Evolutionary conservation across 192 early-diverging fungal species (phyloP), one percentile per base, ranked within the genome.

Genomic region (Linnemannia hyalina): DNA sequence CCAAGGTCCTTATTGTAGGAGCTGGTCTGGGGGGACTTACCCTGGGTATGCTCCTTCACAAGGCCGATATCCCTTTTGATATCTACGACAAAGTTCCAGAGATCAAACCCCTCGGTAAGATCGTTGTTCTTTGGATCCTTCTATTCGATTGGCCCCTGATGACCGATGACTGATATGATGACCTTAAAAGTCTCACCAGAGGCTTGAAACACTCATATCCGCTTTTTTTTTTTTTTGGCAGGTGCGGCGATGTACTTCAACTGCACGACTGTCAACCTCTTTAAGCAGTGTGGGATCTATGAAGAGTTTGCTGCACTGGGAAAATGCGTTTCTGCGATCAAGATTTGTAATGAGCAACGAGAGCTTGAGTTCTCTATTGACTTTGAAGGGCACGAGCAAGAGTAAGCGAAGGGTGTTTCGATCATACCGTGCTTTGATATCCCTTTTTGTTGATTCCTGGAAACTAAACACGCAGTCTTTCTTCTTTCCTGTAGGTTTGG

Each of bases 251-350:
- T 57, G 55, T 57, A 57, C n/a, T 57, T 57, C n/a, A 57, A 57
- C 9, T 57, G 55, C n/a, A 57, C 55, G 1, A 57, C 55, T 23
- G 55, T 23, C 23, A 57, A 26, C 7, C 15, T 68, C 26, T 77
- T 77, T 38, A 38, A 79, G 11, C 77, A 79, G 38, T 20, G 71
- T 11, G 77, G 77, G 4, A 55, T 79, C 40, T 71, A 40, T 32
- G 70, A 71, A 22, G 77, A 79, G 15, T 79, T 79, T 68, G 15
- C 41, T 6, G 35, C 57, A 6, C 32, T 69, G 10, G 57, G 46
- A 1, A 77, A 68, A 40, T n/a, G 26, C 7, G 23, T 69, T 7
- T n/a, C 40, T 18, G 38, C 46, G 9, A 20, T 72, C 20, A 32
- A 16, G 11, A 47, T 26, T 38, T 29, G 38, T 22, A 71, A 57